These are phyloP conservation scores for Cercophora scortea DNA, from an alignment of 495 filamentous ascomycete species.

Conservation along the genomic window DNA sequence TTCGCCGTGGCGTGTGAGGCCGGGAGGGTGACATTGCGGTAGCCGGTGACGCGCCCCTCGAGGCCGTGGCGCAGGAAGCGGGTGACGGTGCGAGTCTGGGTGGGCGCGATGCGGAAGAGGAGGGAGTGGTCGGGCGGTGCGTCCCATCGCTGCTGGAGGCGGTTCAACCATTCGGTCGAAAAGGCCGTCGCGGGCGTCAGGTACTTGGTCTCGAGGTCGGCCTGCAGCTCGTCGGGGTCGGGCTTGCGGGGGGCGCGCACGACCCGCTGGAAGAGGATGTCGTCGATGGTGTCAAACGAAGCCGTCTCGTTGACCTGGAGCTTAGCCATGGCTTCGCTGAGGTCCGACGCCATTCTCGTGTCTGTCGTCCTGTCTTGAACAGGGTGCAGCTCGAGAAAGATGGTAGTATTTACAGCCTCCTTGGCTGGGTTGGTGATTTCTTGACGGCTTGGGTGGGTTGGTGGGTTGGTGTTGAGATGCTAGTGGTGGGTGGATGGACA, in stretches of 20 bases:
- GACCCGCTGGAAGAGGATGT: conserved; percentile 43
- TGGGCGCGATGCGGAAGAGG: conserved; percentile 79
- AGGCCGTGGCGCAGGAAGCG: conserved; percentile 88
- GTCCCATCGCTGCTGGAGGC: conserved; percentile 87
- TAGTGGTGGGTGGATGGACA: not conserved
- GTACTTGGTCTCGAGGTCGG: conserved; percentile 67
- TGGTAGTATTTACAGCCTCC: too few species aligned
- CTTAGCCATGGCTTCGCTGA: conserved; percentile 30
- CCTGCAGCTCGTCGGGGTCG: conserved; percentile 51
- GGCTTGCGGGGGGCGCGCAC: conserved; percentile 52
- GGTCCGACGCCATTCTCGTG: conserved; percentile 27
- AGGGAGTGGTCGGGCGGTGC: conserved; percentile 63
- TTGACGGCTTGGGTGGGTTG: too few species aligned
- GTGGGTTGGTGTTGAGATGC: not conserved
- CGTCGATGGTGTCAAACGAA: conserved; percentile 42
- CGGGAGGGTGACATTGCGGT: conserved; percentile 89
- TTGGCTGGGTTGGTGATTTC: too few species aligned
- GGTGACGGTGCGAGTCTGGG: conserved; percentile 85
- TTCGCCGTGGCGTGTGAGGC: conserved; percentile 88
- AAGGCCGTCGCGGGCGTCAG: conserved; percentile 71
- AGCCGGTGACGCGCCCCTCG: conserved; percentile 88
- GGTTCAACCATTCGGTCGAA: conserved; percentile 75
- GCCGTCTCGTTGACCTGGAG: conserved; percentile 26
- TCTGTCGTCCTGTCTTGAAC: too few species aligned
- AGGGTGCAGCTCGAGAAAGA: too few species aligned